Evolutionary conservation across 331 rosid genomes (phyloP).

Genomic region (Quercus lobata): DNA sequence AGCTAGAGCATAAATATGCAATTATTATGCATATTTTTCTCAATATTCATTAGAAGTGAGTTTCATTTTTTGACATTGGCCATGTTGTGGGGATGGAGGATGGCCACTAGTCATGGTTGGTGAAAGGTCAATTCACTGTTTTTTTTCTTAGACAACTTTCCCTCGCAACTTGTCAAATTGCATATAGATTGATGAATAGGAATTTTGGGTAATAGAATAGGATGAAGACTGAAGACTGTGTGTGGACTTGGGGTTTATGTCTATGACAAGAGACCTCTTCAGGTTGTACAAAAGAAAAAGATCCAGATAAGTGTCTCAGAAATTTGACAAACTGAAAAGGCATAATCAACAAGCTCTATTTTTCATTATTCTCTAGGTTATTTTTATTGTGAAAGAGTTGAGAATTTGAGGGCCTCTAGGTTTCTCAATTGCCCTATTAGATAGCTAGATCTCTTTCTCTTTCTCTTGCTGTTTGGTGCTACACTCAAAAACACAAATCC

Average conservation of each 20-base stretch:
- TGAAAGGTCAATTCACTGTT: conserved; percentile 2
- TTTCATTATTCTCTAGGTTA: not conserved
- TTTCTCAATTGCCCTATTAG: not conserved
- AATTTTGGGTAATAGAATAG: not conserved
- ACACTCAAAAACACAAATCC: not conserved
- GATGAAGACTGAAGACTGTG: not conserved
- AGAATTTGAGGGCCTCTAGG: not conserved
- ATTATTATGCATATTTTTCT: not conserved
- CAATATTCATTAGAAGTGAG: too few relatives aligned
- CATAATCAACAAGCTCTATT: not conserved
- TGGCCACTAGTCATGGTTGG: not conserved
- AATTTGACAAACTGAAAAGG: not conserved
- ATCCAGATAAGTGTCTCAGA: not conserved
- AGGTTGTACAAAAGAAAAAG: not conserved
- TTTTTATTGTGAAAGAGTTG: not conserved
- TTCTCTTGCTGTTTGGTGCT: not conserved
- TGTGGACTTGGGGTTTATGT: not conserved
- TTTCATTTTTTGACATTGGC: not conserved
- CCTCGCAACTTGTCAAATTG: not conserved
- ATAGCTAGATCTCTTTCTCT: not conserved
- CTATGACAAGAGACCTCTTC: not conserved
- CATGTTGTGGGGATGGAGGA: not conserved
- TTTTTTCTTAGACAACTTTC: not conserved
- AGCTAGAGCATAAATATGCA: not conserved
- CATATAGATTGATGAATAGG: not conserved